phyloP scores from a whole-genome alignment of 1,139 yeast genomes.

The Hemisphaericaspora xylofermentans region DNA sequence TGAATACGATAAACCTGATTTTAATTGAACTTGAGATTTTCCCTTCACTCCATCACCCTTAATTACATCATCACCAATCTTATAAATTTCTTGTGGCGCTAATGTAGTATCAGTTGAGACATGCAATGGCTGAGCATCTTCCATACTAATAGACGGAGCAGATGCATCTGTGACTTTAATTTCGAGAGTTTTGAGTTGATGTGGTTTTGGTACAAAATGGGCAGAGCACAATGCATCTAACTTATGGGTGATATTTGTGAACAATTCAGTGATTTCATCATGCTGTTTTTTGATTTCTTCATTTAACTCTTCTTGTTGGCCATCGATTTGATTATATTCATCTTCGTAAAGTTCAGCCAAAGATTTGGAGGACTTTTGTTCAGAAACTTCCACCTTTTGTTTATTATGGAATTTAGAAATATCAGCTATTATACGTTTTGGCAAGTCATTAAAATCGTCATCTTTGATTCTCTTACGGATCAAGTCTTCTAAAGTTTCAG shows the following conservation, averaged over 20 bases:
- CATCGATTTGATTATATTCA: conserved; percentile 57
- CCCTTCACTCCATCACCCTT: conserved; percentile 41
- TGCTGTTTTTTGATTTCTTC: conserved; percentile 74
- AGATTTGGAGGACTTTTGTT: conserved; percentile 81
- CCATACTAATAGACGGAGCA: conserved; percentile 83
- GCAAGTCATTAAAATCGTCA: conserved; percentile 81
- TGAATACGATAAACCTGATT: conserved; percentile 79
- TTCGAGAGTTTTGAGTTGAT: conserved; percentile 67
- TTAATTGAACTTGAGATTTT: conserved; percentile 62
- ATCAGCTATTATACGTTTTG: conserved; percentile 68
- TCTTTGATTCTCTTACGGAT: conserved; percentile 77
- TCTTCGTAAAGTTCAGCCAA: conserved; percentile 92
- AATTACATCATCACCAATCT: conserved; percentile 50
- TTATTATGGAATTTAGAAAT: conserved; percentile 53
- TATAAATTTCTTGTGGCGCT: conserved; percentile 96
- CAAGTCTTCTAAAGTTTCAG: conserved; percentile 84
- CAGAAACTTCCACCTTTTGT: conserved; percentile 66
- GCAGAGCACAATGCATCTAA: conserved; percentile 90
- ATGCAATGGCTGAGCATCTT: conserved; percentile 93
- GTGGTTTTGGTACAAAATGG: conserved; percentile 89
- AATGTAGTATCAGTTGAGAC: conserved; percentile 71
- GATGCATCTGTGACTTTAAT: conserved; percentile 58
- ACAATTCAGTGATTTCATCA: conserved; percentile 71
- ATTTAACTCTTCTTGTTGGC: conserved; percentile 40
- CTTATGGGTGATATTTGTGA: conserved; percentile 61